These are phyloP conservation scores for Globisporangium alternatum DNA, from an alignment of 352 stramenopile genomes.

Conservation along the genomic window DNA sequence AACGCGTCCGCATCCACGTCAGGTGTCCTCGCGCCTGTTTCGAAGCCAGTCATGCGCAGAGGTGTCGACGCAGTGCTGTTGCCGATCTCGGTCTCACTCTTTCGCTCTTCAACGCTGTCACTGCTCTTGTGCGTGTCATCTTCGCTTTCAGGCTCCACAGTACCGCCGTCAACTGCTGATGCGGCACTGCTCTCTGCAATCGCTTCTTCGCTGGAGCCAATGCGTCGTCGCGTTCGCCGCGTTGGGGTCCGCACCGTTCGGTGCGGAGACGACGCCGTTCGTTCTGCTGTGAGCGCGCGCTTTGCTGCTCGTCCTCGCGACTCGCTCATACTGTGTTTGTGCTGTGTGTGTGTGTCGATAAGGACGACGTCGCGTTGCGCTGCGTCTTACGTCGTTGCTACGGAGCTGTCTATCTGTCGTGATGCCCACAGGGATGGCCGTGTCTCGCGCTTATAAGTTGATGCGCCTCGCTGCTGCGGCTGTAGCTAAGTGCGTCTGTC, in stretches of 20 bases:
- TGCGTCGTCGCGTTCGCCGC: conserved; percentile 16
- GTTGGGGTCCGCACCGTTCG: not conserved
- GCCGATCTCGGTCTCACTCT: conserved; percentile 13
- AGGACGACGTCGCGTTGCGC: not conserved
- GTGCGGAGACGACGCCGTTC: not conserved
- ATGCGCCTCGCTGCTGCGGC: not conserved
- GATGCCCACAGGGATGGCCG: not conserved
- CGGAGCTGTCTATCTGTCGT: not conserved
- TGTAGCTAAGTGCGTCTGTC: not conserved
- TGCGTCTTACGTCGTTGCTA: not conserved
- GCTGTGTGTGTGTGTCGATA: not conserved
- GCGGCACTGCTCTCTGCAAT: not conserved
- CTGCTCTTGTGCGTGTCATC: conserved; percentile 8
- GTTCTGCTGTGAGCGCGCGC: conserved; percentile 3
- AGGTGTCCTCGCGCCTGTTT: conserved; percentile 21
- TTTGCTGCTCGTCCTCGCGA: conserved; percentile 9
- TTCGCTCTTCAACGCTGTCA: not conserved
- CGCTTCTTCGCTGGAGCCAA: conserved; percentile 4
- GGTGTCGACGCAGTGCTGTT: conserved; percentile 19
- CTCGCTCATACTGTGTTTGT: conserved; percentile 7
- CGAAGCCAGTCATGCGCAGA: conserved; percentile 8
- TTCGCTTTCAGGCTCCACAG: conserved; percentile 14
- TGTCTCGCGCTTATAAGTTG: not conserved
- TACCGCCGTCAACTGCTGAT: not conserved
- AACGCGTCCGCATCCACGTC: conserved; percentile 28